Percentiles rank a stretch among this genome's conserved stretches.
Evolutionary conservation across 2,329 filamentous ascomycete species (phyloP).

Genomic region (Microsporum canis): DNA sequence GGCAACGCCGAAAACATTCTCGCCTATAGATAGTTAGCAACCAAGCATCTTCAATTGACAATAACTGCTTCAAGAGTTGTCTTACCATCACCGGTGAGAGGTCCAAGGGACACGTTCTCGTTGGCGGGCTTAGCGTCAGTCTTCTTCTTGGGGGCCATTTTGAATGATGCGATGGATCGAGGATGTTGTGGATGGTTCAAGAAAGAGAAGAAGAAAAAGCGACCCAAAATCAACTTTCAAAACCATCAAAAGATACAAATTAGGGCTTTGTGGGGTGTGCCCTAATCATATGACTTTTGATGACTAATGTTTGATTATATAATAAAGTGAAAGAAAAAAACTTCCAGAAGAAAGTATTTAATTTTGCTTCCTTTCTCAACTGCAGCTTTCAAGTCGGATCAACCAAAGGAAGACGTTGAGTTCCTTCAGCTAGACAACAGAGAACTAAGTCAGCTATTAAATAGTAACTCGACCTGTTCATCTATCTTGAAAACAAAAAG

Average conservation of each 20-base stretch:
- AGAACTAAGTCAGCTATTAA: not conserved
- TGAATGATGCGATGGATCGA: slow-evolving; percentile 29
- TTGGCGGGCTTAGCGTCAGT: slow-evolving; percentile 62
- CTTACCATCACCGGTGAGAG: slow-evolving; percentile 89
- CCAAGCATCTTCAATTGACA: slow-evolving; percentile 3
- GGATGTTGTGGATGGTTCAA: not conserved
- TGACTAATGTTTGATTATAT: not conserved
- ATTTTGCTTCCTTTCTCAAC: not conserved
- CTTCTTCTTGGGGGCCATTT: slow-evolving; percentile 91
- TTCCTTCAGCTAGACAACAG: not conserved
- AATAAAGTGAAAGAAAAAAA: not conserved
- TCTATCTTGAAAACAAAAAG: not conserved
- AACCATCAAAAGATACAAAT: slow-evolving; percentile 1
- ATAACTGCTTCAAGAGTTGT: not conserved
- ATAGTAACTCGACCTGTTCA: not conserved
- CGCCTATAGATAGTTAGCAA: slow-evolving; percentile 45
- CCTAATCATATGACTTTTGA: not conserved
- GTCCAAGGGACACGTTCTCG: slow-evolving; percentile 98
- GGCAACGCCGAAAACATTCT: slow-evolving; percentile 95
- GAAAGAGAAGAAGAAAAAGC: not conserved
- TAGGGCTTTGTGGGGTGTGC: slow-evolving; percentile 6
- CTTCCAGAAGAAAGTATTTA: not conserved
- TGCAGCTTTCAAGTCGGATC: not conserved
- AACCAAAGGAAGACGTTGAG: not conserved
- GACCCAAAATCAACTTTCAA: not conserved